Base-by-base conservation (phyloP, 164 flowering plant genomes). In the Amborella trichopoda region DNA sequence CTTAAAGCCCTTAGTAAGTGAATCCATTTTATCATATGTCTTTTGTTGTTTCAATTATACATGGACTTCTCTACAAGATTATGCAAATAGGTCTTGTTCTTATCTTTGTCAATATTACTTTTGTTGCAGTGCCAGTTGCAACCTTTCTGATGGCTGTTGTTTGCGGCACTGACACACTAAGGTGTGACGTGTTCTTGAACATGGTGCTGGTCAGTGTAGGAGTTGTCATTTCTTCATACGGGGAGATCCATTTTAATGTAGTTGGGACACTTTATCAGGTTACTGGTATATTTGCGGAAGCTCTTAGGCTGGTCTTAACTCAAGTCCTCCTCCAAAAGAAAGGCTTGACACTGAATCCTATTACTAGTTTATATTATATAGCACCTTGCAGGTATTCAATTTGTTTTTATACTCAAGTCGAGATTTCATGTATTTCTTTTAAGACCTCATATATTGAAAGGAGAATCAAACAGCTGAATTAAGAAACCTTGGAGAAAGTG, bases 341-440 rank as follows among this genome's bases (percentile, higher is more conserved):
- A 71, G 99, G 99, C 62, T 73, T 91, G 77, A 67, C 88, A 21
- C 66, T 87, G 40, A 91, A 83, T 70, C 99, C 99, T 21, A 63
- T 91, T 54, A 91, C 95, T 58, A 91, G 96, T 67, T 72, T 91
- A 55, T 91, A 91, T 60, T 91, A 91, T 72, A 91, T 91, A 50
- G 99, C 99, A 49, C 99, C 99, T 16, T 91, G 99, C 99, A 91
- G 99, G 99, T 91, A 78, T 36, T n/a, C n/a, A n/a, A n/a, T n/a
- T n/a, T n/a, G n/a, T n/a, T n/a, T n/a, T n/a, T n/a, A n/a, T n/a
- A n/a, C n/a, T n/a, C n/a, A n/a, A n/a, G n/a, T n/a, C n/a, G n/a
- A n/a, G n/a, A n/a, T n/a, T n/a, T n/a, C n/a, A n/a, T n/a, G n/a
- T n/a, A n/a, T n/a, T n/a, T n/a, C n/a, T n/a, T n/a, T n/a, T n/a